Evolutionary conservation across 805 yeast species (phyloP).

Genomic region (Saccharomycopsis sp.): DNA sequence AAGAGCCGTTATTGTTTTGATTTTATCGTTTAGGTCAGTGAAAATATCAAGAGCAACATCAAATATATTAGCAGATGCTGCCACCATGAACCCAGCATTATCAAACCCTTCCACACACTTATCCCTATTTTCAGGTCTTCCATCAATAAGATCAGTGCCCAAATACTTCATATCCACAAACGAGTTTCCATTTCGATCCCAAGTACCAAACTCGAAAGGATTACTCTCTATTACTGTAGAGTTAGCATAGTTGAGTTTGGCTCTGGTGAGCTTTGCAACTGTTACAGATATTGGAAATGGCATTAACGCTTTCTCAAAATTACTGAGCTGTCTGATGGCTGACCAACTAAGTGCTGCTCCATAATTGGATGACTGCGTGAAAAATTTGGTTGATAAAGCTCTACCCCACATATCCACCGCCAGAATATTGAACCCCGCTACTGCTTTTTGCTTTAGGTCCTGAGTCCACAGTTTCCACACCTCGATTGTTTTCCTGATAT

Average conservation of each 20-base stretch:
- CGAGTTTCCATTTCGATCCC: conserved; percentile 70
- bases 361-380: conserved; percentile 34
- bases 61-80: conserved; percentile 62
- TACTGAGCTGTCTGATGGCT: conserved; percentile 36
- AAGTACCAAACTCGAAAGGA: conserved; percentile 73
- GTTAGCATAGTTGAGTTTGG: not conserved
- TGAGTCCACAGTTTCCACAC: conserved; percentile 21
- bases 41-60: conserved; percentile 68
- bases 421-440: conserved; percentile 50
- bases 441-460: conserved; percentile 38
- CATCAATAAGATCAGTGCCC: conserved; percentile 59
- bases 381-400: conserved; percentile 54
- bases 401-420: conserved; percentile 65
- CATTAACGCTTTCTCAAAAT: conserved; percentile 52
- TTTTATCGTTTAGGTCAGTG: conserved; percentile 48
- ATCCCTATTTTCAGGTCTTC: conserved; percentile 40
- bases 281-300: conserved; percentile 65
- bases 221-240: conserved; percentile 41
- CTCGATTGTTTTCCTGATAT: conserved; percentile 9
- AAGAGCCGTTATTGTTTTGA: conserved; percentile 27
- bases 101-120: conserved; percentile 53
- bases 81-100: conserved; percentile 71
- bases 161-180: conserved; percentile 63
- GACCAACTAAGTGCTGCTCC: conserved; percentile 10
- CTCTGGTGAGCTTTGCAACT: conserved; percentile 41